Base-by-base conservation (phyloP, 2,329 filamentous ascomycete species). In the Alternaria arbusti region DNA sequence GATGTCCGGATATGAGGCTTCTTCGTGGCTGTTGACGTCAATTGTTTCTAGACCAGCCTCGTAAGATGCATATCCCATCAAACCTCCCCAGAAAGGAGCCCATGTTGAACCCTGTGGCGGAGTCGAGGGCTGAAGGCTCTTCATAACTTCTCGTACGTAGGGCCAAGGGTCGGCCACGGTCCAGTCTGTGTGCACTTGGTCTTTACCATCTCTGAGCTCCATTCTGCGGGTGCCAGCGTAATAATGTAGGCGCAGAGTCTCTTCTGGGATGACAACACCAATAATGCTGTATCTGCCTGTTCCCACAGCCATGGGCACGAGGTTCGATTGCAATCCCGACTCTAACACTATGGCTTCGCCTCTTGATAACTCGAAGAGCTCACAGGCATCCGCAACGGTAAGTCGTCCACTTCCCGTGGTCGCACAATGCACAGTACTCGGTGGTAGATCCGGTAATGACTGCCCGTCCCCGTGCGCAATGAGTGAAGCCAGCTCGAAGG, bases 11-110 rank as follows among this genome's bases (percentile, higher is more conserved):
- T 70, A 69, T 2, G 62, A 40, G 4, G 70, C 63, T 32, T 69
- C 87, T 82, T 40, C 79, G 71, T 59, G 67, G 30, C 80, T 70
- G 2, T 79, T 67, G 22, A 91, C 82, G 54, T 82, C 79, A 57
- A 89, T 89, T 17, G 85, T 88, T 67, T 85, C 83, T 1, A 96
- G 82, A 0, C 93, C 92, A 75, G 94, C 88, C 78, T 97, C 94
- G 64, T 97, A 97, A 0, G 92, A 93, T 54, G 93, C 86, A 72
- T 91, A 96, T 0, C 94, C 94, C 81, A 97, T 88, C 63, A 97
- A 89, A 0, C 94, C 94, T 55, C 93, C 94, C 79, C 92, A 88
- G 75, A 97, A 97, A 0, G 91, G 87, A 0, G 81, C 80, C 36
- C 74, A 77, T 9, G 73, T 79, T 7, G 67, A 55, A 13, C 67